A percentile compares a stretch with the other conserved stretches of the same genome.
Conservation (phyloP, 2,329 filamentous ascomycete species). For the Fusarium zealandicum region DNA sequence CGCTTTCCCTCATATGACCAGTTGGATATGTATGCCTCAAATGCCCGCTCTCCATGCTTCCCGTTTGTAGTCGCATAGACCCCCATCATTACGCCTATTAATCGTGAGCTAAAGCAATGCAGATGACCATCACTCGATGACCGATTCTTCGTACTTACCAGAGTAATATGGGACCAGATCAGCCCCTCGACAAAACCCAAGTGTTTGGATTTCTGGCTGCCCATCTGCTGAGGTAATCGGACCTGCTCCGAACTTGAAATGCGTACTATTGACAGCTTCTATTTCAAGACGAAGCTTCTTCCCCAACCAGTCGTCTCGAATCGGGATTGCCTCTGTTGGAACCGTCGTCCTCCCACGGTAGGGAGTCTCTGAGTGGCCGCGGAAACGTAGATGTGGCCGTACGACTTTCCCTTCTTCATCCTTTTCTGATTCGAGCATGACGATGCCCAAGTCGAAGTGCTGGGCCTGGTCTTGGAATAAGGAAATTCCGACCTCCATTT, state of each 20-base stretch:
- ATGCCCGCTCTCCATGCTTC: slow-evolving; percentile 49
- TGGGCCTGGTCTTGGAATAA: slow-evolving; percentile 62
- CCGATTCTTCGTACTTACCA: background rate
- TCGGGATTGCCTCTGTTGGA: background rate
- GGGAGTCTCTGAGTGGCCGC: slow-evolving; percentile 11
- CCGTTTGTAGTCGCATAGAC: slow-evolving; percentile 63
- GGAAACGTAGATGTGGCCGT: slow-evolving; percentile 12
- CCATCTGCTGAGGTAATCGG: background rate
- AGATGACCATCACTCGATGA: too few species aligned
- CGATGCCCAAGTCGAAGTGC: slow-evolving; percentile 57
- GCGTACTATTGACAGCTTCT: slow-evolving; percentile 4
- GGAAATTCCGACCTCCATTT: slow-evolving; percentile 61
- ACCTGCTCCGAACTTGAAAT: slow-evolving; percentile 10
- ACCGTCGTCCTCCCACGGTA: slow-evolving; percentile 2
- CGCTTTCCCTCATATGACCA: slow-evolving; percentile 52
- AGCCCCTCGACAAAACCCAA: slow-evolving; percentile 1
- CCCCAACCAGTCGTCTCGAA: background rate
- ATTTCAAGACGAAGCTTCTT: slow-evolving; percentile 7
- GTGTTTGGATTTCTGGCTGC: background rate
- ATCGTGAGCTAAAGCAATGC: too few species aligned
- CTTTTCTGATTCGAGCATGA: slow-evolving; percentile 39
- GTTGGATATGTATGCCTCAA: slow-evolving; percentile 53
- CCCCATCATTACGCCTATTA: slow-evolving; percentile 55
- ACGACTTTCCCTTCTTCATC: background rate
- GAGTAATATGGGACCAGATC: slow-evolving; percentile 16